Evolutionary conservation across 306 rosid genomes (phyloP), one percentile per base, ranked within the genome.

Genomic region (Sindora glabra): DNA sequence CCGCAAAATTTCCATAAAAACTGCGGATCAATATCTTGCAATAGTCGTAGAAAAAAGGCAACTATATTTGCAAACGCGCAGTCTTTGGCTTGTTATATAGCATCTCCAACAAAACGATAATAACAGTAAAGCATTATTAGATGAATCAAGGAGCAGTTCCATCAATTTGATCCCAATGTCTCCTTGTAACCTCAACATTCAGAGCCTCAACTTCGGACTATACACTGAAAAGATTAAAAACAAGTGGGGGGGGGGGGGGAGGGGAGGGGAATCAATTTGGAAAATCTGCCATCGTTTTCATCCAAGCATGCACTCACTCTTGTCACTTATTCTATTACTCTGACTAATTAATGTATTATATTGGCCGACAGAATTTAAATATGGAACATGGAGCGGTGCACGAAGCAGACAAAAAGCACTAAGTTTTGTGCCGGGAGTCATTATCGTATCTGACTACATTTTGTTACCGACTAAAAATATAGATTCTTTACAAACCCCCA

Each of bases 271-370:
- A n/a, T n/a, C n/a, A n/a, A n/a, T n/a, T n/a, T n/a, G 11, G 5
- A 36, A 48, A 49, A 32, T 30, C 44, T n/a, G 26, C 62, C 67
- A 56, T 62, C 59, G 26, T 68, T 62, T 56, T 62, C 75, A 36
- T 34, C 11, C n/a, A 34, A 11, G n/a, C n/a, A n/a, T n/a, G n/a
- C n/a, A n/a, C n/a, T n/a, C n/a, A n/a, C n/a, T n/a, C n/a, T n/a
- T n/a, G n/a, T n/a, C n/a, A n/a, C n/a, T n/a, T n/a, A n/a, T n/a
- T n/a, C n/a, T n/a, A n/a, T n/a, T n/a, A n/a, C n/a, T n/a, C n/a
- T n/a, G n/a, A n/a, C n/a, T n/a, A n/a, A n/a, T n/a, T n/a, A n/a
- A n/a, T n/a, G n/a, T n/a, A n/a, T n/a, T n/a, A n/a, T n/a, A n/a
- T n/a, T n/a, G n/a, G n/a, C n/a, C n/a, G n/a, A n/a, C n/a, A n/a